Evolutionary conservation across 345 rosid genomes (phyloP).

Genomic region (Psidium friedrichsthalianum): DNA sequence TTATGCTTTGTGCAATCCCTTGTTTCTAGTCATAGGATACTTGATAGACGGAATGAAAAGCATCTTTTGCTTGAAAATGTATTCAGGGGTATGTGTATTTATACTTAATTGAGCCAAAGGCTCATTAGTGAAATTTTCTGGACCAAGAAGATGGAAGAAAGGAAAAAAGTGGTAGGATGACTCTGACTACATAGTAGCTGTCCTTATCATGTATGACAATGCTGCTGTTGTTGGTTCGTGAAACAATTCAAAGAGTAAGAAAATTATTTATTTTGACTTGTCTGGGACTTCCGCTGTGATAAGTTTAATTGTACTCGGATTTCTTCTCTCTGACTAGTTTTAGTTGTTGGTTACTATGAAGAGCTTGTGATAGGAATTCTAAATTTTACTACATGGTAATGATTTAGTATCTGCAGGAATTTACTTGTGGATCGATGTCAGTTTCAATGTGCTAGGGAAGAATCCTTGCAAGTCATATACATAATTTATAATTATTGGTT

Average conservation of each 20-base stretch:
- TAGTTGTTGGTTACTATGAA: neutral
- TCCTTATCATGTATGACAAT: neutral
- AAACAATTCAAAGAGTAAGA: neutral
- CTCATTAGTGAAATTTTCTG: neutral
- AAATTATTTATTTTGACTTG: neutral
- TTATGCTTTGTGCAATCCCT: neutral
- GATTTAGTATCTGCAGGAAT: neutral
- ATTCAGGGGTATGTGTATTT: neutral
- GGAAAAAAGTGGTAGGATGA: neutral
- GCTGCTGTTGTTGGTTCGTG: neutral
- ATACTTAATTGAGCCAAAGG: neutral
- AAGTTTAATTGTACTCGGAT: neutral
- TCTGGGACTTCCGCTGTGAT: neutral
- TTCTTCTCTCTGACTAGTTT: neutral
- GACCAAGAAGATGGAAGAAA: neutral
- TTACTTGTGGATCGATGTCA: neutral
- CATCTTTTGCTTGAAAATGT: neutral
- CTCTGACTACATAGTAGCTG: neutral
- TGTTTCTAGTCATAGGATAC: neutral
- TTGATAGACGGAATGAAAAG: neutral
- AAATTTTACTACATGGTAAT: neutral
- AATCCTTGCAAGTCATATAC: neutral
- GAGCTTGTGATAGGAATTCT: neutral
- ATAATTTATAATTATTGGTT: neutral
- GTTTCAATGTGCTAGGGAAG: neutral